Base-by-base conservation (phyloP, 805 yeast genomes). In the Metschnikowia vanudenii region DNA sequence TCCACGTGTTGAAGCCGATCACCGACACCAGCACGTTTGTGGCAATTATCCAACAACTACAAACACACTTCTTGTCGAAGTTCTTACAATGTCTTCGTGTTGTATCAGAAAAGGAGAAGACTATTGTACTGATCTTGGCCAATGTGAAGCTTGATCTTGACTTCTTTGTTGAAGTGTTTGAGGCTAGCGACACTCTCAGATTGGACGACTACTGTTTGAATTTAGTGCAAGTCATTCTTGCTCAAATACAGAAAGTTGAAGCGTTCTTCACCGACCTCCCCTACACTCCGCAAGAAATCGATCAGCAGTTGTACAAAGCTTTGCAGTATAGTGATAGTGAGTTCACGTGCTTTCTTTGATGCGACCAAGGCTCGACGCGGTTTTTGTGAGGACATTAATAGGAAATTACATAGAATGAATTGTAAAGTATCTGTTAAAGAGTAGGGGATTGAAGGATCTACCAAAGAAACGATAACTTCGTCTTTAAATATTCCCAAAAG, bases 151-250 rank as follows among this genome's bases (percentile, higher is more conserved):
- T 71, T 20, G 75, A 71, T 47, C 60, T 65, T 19, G 65, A 65
- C 45, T 72, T 71, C 41, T 64, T 71, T 45, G 63, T 64, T 49
- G 71, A 67, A 48, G 63, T 72, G 0, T 72, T 72, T 45, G 75
- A 69, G 39, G 56, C 61, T 8, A 65, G 72, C 13, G 60, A 61
- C 17, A 44, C 63, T 2, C 62, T 69, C 41, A 60, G 59, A 38
- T 58, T 72, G 33, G 68, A 69, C 41, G 75, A 68, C 37, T 59
- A 58, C 32, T 61, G 65, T 22, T 60, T 64, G 50, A 65, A 64
- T 33, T 53, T 65, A 2, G 65, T 68, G 19, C 67, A 68, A 31
- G 52, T 67, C n/a, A 53, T 63, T 10, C 53, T 67, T 37, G 59
- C 62, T 20, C 53, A 58, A 14, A 59, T 65, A 9, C 60, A 61